These are phyloP conservation scores for Dactylellina parvicollis DNA, from an alignment of 2,329 filamentous ascomycete genomes.

Conservation along the genomic window DNA sequence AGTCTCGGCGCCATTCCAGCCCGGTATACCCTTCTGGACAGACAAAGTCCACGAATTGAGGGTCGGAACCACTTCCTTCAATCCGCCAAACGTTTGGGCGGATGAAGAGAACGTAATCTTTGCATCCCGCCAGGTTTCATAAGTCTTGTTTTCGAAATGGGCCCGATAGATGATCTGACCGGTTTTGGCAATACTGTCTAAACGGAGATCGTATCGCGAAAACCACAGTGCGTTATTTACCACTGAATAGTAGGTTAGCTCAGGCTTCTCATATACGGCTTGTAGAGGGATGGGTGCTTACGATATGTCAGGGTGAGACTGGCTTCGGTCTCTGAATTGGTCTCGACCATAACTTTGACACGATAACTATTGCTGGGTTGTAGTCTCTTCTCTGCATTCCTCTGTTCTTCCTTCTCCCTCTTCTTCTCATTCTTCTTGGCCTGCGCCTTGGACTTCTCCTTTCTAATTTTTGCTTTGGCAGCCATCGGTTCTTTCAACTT, in stretches of 20 bases:
- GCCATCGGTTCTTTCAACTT: slow-evolving; percentile 56
- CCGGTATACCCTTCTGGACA: slow-evolving; percentile 60
- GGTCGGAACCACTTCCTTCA: slow-evolving; percentile 68
- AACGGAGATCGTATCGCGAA: slow-evolving; percentile 71
- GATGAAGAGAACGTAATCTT: slow-evolving; percentile 72
- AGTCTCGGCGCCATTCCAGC: not conserved
- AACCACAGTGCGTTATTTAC: slow-evolving; percentile 70
- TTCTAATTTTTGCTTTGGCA: slow-evolving; percentile 55
- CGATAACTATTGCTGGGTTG: slow-evolving; percentile 36
- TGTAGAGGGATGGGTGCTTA: slow-evolving; percentile 8
- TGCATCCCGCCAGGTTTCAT: slow-evolving; percentile 72
- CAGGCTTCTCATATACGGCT: not conserved
- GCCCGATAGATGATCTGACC: slow-evolving; percentile 70
- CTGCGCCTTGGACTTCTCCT: slow-evolving; percentile 55
- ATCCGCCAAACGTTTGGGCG: slow-evolving; percentile 68
- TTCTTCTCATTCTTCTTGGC: slow-evolving; percentile 58
- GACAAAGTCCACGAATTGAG: slow-evolving; percentile 70
- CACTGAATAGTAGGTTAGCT: slow-evolving; percentile 64
- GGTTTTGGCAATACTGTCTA: slow-evolving; percentile 61
- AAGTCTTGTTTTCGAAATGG: slow-evolving; percentile 70
- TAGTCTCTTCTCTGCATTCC: slow-evolving; percentile 54
- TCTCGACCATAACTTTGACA: slow-evolving; percentile 50
- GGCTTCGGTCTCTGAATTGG: slow-evolving; percentile 37
- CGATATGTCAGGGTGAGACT: slow-evolving; percentile 50
- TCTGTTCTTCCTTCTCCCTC: slow-evolving; percentile 58